Evolutionary conservation across 2,329 filamentous ascomycete species (phyloP).

Genomic region (Seiridium unicorne): DNA sequence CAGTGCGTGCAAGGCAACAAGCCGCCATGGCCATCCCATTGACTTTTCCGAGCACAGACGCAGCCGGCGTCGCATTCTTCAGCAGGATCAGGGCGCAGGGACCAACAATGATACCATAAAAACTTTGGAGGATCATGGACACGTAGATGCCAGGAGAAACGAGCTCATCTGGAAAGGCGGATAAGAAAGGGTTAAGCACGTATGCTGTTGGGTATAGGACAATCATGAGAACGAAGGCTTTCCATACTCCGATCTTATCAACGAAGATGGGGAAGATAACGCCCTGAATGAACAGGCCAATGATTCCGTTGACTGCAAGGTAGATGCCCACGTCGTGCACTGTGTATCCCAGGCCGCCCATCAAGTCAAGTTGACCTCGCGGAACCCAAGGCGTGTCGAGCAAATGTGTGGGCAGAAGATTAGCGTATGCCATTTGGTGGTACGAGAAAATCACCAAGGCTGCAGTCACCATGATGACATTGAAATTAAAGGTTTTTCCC

Average conservation of each 20-base stretch:
- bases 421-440: conserved; percentile 44
- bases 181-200: conserved; percentile 67
- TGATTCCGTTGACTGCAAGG: conserved; percentile 67
- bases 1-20: conserved; percentile 68
- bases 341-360: conserved; percentile 64
- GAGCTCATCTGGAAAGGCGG: conserved; percentile 50
- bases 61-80: conserved; percentile 67
- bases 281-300: conserved; percentile 72
- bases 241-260: conserved; percentile 64
- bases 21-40: conserved; percentile 71
- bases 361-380: conserved; percentile 34
- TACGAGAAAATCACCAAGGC: conserved; percentile 40
- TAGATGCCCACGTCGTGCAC: conserved; percentile 68
- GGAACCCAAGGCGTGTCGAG: conserved; percentile 32
- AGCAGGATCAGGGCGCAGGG: conserved; percentile 69
- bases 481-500: conserved; percentile 34
- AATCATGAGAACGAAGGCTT: conserved; percentile 63
- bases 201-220: conserved; percentile 66
- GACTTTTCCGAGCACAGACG: conserved; percentile 64
- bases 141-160: conserved; percentile 63
- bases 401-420: conserved; percentile 41
- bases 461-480: conserved; percentile 39
- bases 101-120: conserved; percentile 67
- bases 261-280: conserved; percentile 67
- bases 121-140: conserved; percentile 64